These are phyloP conservation scores for Terana coerulea DNA, from an alignment of 768 basidiomycete genomes.

Conservation along the genomic window DNA sequence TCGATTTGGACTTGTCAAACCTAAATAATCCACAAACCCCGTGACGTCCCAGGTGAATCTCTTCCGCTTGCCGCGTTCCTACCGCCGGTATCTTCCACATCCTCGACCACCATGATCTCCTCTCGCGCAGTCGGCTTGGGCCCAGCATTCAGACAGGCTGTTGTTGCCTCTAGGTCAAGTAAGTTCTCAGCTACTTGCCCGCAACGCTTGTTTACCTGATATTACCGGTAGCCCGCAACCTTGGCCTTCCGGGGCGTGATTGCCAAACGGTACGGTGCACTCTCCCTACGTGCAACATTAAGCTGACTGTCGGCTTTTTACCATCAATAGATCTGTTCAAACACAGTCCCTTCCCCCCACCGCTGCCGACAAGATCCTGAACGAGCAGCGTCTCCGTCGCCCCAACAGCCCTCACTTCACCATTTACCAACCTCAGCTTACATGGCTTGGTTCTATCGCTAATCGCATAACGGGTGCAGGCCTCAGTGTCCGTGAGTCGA, in stretches of 20 bases:
- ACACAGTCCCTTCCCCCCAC: constrained; percentile 63
- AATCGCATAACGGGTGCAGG: constrained; percentile 84
- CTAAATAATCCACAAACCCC: background rate
- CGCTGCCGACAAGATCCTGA: constrained; percentile 61
- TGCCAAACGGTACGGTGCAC: constrained; percentile 19
- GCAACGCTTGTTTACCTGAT: background rate
- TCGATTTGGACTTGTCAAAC: background rate
- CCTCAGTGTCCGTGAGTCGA: constrained; percentile 68
- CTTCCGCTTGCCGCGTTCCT: constrained; percentile 5
- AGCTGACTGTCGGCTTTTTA: background rate
- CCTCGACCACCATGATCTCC: constrained; percentile 31
- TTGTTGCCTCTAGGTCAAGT: constrained; percentile 34
- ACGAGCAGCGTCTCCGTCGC: constrained; percentile 83
- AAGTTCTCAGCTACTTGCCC: constrained; percentile 14
- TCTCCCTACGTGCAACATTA: background rate
- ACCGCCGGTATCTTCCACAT: constrained; percentile 7
- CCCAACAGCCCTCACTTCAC: constrained; percentile 94
- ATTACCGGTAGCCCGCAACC: constrained; percentile 16
- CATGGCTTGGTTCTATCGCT: constrained; percentile 82
- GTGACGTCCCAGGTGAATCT: constrained; percentile 8
- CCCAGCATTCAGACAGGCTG: constrained; percentile 49
- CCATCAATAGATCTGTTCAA: constrained; percentile 50
- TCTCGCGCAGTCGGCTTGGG: constrained; percentile 55
- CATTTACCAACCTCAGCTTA: constrained; percentile 94
- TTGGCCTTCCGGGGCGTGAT: constrained; percentile 19